Base-by-base conservation (phyloP, 2,329 filamentous ascomycete species). In the Cercospora janseana region DNA sequence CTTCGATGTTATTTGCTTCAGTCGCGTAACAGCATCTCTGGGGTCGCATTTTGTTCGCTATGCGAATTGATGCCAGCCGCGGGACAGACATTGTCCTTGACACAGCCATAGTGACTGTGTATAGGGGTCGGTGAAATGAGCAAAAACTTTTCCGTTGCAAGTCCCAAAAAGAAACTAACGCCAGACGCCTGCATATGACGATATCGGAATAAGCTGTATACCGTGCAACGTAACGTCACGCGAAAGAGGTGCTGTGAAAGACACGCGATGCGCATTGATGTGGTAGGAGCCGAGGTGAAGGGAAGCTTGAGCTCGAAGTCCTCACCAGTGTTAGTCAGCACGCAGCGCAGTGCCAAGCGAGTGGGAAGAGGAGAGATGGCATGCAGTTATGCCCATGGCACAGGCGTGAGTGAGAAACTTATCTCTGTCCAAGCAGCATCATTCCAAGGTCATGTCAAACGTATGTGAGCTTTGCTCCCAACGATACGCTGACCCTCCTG, bases 1-100 rank as follows among this genome's bases (percentile, higher is more conserved):
- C 54, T 27, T 57, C 57, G 13, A 59, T 54, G 18, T 59, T 55
- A 21, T 59, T 55, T 4, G 54, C 49, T 48, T 55, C 37, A 12
- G 50, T 52, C 8, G 50, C 50, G 29, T 35, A 45, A 38, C 16
- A 20, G 26, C 50, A 46, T 45, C 20, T 29, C 12, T 40, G 37
- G n/a, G 23, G 15, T 4, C 9, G 4, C 31, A 24, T 7, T n/a
- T 18, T 44, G 4, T 29, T 15, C 7, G 42, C 8, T 1, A 4
- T 27, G 6, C 27, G 4, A 31, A 23, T 23, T 24, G 20, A 40
- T 23, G 35, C 29, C 21, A 40, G 24, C 12, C 24, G 45, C 41
- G 29, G 29, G 12, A 46, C 21, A 37, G 24, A 6, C 15, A 12
- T 18, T 12, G 42, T 37, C 26, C 41, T 29, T 21, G 16, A n/a